Evolutionary conservation across 306 rosid genomes (phyloP).

Genomic region (Dalbergia cultrata): DNA sequence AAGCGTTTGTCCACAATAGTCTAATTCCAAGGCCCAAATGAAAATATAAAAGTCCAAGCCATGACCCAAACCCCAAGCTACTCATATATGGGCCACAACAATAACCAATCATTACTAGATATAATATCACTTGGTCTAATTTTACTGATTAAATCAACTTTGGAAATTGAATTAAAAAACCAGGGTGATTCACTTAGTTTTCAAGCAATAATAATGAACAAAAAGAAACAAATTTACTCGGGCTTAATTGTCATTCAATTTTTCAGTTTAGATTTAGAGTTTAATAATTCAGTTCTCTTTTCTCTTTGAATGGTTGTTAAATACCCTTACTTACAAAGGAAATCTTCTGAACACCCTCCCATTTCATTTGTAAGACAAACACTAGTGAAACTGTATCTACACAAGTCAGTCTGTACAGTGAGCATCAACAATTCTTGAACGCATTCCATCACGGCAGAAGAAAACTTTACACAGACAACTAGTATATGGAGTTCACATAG

Average conservation of each 20-base stretch:
- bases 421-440: conserved; percentile 1
- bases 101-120: too few relatives aligned
- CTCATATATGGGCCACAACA: too few relatives aligned
- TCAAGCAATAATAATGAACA: too few relatives aligned
- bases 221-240: too few relatives aligned
- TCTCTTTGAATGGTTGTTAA: neutral
- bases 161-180: too few relatives aligned
- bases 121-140: too few relatives aligned
- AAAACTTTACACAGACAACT: neutral
- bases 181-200: too few relatives aligned
- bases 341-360: neutral
- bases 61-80: neutral
- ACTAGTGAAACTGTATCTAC: conserved; percentile 34
- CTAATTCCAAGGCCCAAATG: neutral
- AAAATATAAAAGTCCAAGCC: neutral
- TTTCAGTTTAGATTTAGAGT: neutral
- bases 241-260: too few relatives aligned
- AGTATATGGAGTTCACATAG: conserved; percentile 45
- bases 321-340: neutral
- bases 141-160: too few relatives aligned
- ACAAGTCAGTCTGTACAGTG: conserved; percentile 24
- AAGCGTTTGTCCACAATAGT: neutral
- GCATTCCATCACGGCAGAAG: conserved; percentile 1
- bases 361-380: conserved; percentile 25
- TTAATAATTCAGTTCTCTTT: neutral